phyloP scores from a whole-genome alignment of 208 protist genomes.

The Naegleria fowleri region DNA sequence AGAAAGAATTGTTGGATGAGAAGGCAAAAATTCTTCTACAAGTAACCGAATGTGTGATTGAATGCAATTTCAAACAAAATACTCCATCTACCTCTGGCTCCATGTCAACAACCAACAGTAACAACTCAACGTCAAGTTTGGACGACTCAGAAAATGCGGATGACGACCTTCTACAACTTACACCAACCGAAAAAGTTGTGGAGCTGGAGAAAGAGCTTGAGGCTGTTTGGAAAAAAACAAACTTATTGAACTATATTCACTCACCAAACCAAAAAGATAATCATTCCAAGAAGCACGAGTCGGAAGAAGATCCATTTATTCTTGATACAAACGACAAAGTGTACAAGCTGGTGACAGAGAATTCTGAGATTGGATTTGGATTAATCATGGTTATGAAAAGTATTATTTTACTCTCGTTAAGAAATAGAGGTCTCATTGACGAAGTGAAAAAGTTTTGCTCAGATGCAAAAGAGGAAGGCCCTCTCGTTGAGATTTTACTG shows the following conservation, averaged over 20 bases:
- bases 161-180: not conserved
- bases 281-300: not conserved
- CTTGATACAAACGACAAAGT: not conserved
- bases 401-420: not conserved
- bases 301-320: not conserved
- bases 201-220: not conserved
- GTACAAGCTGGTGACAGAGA: not conserved
- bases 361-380: not conserved
- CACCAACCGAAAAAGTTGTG: not conserved
- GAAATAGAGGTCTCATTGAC: not conserved
- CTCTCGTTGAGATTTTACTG: not conserved
- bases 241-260: not conserved
- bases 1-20: not conserved
- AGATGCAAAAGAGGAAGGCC: not conserved
- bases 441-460: not conserved
- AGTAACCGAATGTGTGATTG: not conserved
- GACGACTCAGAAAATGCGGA: not conserved
- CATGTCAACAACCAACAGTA: not conserved
- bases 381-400: not conserved
- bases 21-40: not conserved
- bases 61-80: not conserved
- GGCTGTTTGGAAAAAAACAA: not conserved
- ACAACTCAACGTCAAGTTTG: no score
- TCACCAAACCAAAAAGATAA: not conserved
- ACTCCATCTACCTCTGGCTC: not conserved